A percentile compares a stretch with the other conserved stretches of the same genome.
phyloP scores from a whole-genome alignment of 2,329 filamentous ascomycete genomes.

The Fusarium napiforme region DNA sequence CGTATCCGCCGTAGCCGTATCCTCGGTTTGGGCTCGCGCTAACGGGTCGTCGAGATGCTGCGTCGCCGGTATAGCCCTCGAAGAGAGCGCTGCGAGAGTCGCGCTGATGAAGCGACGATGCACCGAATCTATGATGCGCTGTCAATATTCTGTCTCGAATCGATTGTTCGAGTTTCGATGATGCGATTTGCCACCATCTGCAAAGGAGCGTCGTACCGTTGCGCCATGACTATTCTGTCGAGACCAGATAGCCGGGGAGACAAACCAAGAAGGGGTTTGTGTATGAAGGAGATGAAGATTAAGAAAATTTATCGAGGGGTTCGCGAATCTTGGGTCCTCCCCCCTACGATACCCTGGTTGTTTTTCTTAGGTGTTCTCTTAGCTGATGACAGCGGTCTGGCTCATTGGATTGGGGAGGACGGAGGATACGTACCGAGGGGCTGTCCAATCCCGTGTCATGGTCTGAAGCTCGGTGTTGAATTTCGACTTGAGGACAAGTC shows the following conservation, averaged over 20 bases:
- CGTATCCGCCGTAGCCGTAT: conserved; percentile 61
- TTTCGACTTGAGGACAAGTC: background rate
- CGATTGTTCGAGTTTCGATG: conserved; percentile 10
- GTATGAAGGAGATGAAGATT: background rate
- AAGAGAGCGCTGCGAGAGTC: conserved; percentile 79
- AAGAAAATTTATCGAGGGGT: conserved; percentile 24
- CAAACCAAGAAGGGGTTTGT: conserved; percentile 1
- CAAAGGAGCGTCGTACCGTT: conserved; percentile 46
- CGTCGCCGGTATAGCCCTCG: conserved; percentile 72
- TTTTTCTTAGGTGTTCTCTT: conserved; percentile 42
- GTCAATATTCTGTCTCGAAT: conserved; percentile 15
- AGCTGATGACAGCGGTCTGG: conserved; percentile 30
- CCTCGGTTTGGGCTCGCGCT: conserved; percentile 59
- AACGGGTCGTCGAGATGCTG: conserved; percentile 53
- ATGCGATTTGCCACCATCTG: conserved; percentile 15
- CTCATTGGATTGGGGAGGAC: conserved; percentile 22
- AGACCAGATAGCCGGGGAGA: background rate
- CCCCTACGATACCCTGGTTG: conserved; percentile 42
- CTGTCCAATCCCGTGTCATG: conserved; percentile 38
- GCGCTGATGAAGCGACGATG: conserved; percentile 77
- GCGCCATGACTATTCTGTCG: conserved; percentile 47
- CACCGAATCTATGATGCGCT: conserved; percentile 66
- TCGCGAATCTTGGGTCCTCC: conserved; percentile 35
- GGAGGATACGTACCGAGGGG: conserved; percentile 26
- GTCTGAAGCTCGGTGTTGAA: background rate